These are phyloP conservation scores for Populus tomentosa DNA, from an alignment of 441 rosid genomes.

Conservation along the genomic window DNA sequence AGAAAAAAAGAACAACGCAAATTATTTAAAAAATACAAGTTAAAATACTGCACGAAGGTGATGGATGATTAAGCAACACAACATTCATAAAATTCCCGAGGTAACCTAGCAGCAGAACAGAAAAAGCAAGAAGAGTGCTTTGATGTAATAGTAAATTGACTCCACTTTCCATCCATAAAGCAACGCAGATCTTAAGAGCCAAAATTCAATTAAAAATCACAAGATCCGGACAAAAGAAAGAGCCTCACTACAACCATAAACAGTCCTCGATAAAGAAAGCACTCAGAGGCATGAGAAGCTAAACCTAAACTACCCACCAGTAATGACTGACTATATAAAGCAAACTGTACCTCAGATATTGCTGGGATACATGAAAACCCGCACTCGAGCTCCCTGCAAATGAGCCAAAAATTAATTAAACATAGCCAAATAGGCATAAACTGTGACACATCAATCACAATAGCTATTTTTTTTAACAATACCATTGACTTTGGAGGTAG, in stretches of 20 bases:
- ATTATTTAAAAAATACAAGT: too few species aligned
- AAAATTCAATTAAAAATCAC: neutral
- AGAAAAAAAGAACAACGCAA: too few species aligned
- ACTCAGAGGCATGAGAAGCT: neutral
- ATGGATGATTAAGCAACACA: neutral
- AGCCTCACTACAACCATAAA: too few species aligned
- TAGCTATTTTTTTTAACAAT: neutral
- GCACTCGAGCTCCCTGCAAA: constrained; percentile 65
- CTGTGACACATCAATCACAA: neutral
- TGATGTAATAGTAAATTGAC: neutral
- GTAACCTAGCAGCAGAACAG: neutral
- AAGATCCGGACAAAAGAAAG: neutral
- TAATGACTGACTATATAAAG: neutral
- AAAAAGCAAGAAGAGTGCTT: neutral
- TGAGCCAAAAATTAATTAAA: neutral
- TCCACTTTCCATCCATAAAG: neutral
- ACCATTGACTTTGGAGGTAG: constrained; percentile 89
- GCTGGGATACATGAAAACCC: constrained; percentile 93
- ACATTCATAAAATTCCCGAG: neutral
- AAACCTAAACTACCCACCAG: neutral
- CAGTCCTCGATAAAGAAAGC: neutral
- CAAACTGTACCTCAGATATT: constrained; percentile 55
- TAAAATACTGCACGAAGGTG: neutral
- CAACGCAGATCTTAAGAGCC: neutral
- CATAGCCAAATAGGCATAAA: neutral